These are phyloP conservation scores for Stephanocyclus meneghinianus DNA, from an alignment of 352 stramenopile species.

Conservation along the genomic window DNA sequence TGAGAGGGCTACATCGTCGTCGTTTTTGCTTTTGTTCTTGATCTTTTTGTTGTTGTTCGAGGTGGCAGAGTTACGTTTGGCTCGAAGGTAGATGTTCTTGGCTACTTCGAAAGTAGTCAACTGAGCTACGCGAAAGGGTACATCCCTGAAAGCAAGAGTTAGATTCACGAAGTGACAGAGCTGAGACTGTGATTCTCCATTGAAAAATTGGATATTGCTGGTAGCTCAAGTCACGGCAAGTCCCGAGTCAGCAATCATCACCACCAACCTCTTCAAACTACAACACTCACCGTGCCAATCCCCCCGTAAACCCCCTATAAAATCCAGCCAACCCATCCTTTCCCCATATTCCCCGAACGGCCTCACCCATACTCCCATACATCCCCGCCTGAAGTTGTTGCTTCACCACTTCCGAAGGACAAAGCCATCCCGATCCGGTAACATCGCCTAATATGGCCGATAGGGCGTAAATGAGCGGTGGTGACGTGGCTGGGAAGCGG, in stretches of 20 bases:
- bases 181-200: background rate
- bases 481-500: slow-evolving; percentile 51
- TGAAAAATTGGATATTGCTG: background rate
- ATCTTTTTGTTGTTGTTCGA: slow-evolving; percentile 5
- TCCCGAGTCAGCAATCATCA: background rate
- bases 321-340: slow-evolving; percentile 63
- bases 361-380: slow-evolving; percentile 56
- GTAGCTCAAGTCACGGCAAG: background rate
- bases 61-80: slow-evolving; percentile 35
- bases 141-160: slow-evolving; percentile 38
- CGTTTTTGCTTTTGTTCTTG: background rate
- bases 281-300: slow-evolving; percentile 40
- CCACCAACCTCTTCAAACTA: no score
- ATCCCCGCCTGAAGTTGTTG: slow-evolving; percentile 75
- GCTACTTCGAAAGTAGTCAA: slow-evolving; percentile 72
- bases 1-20: slow-evolving; percentile 30
- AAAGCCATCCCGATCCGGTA: slow-evolving; percentile 71
- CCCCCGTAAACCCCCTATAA: slow-evolving; percentile 70
- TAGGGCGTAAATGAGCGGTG: slow-evolving; percentile 60
- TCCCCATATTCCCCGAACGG: slow-evolving; percentile 55
- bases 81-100: slow-evolving; percentile 67
- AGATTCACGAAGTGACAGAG: background rate
- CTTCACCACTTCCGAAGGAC: slow-evolving; percentile 74
- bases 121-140: slow-evolving; percentile 76
- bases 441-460: slow-evolving; percentile 70